Base-by-base conservation (phyloP, 441 rosid species). In the Breynia disticha region DNA sequence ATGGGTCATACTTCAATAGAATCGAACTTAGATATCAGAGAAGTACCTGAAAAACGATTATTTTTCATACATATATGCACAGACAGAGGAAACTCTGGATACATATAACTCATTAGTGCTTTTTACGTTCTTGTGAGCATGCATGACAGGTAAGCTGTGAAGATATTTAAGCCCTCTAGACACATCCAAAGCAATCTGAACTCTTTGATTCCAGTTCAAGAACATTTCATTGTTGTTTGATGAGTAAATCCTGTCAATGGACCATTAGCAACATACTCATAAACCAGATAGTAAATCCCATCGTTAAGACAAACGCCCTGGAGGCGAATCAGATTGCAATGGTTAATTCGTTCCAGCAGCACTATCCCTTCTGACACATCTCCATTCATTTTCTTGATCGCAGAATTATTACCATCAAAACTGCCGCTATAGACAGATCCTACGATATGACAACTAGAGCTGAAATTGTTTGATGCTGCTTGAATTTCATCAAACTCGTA, bases 151-250 rank as follows among this genome's bases (percentile, higher is more conserved):
- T 72, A 77, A 84, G 66, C 75, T 73, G 58, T 90, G 97, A 44
- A 90, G 79, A 64, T 87, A 87, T 63, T 76, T 76, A 16, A 90
- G 85, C 48, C 97, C 91, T 1, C 73, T 71, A 4, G 91, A 94
- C 49, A 84, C 80, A 72, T 81, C 97, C 17, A 80, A 51, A 48
- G 74, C 79, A 50, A 90, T 76, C 62, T 72, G 87, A 16, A 79
- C 39, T 48, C 82, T 81, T 48, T 90, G 86, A 9, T 45, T 67
- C 86, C 78, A 84, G 20, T 54, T 80, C 53, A 90, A 68, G 19
- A 60, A 60, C 41, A 62, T 79, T 18, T 57, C 69, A 11, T 50
- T 63, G 10, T 46, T 61, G 64, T 57, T 55, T 16, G 21, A 57
- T n/a, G 44, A 3, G 44, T n/a, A n/a, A n/a, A n/a, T n/a, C n/a